phyloP scores from a whole-genome alignment of 768 basidiomycete genomes.

The Suillus cothurnatus region DNA sequence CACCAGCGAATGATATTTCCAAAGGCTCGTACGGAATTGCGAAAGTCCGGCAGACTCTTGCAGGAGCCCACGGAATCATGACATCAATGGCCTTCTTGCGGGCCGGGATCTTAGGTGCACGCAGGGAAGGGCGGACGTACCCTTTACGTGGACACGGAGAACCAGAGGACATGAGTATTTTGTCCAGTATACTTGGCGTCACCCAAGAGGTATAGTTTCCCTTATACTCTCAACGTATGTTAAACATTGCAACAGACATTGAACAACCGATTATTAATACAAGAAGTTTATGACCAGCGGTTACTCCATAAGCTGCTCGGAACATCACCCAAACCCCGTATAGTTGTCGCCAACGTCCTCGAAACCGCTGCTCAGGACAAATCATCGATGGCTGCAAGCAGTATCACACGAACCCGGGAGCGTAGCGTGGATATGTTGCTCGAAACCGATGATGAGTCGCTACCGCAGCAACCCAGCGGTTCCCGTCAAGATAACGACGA shows the following conservation, averaged over 20 bases:
- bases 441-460: constrained; percentile 25
- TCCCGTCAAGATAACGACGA: constrained; percentile 45
- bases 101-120: constrained; percentile 62
- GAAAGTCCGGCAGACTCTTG: constrained; percentile 80
- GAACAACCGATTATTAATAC: constrained; percentile 68
- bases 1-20: constrained; percentile 88
- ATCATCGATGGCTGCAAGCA: constrained; percentile 8
- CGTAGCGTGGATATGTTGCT: constrained; percentile 35
- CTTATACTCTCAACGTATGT: constrained; percentile 4
- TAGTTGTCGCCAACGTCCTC: constrained; percentile 25
- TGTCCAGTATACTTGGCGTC: constrained; percentile 79
- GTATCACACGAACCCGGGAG: not conserved
- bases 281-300: constrained; percentile 65
- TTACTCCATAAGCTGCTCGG: constrained; percentile 62
- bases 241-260: constrained; percentile 52
- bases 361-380: constrained; percentile 7
- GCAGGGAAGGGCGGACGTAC: constrained; percentile 51
- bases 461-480: not conserved
- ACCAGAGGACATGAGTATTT: constrained; percentile 72
- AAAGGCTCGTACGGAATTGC: constrained; percentile 83
- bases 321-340: constrained; percentile 28
- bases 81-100: constrained; percentile 71
- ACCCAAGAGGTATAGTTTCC: constrained; percentile 67
- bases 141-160: constrained; percentile 46
- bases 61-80: constrained; percentile 79